Conservation (phyloP, 352 stramenopile species). For the Phytophthora tentaculata region DNA sequence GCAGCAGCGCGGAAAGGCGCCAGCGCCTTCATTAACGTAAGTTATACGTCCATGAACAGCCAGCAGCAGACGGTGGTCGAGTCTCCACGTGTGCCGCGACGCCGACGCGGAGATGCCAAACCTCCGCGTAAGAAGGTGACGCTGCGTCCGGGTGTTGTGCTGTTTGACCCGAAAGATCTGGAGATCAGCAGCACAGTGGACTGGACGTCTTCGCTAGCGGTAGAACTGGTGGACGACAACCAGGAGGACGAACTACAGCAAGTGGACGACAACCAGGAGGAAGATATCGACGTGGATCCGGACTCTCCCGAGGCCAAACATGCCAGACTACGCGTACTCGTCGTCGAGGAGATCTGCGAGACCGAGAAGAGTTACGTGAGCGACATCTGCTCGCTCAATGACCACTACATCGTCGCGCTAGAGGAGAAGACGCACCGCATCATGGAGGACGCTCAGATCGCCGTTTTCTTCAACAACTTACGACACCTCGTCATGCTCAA, state of each 20-base stretch:
- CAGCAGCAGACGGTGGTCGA: constrained; percentile 8
- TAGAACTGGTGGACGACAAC: constrained; percentile 36
- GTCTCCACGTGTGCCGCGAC: constrained; percentile 2
- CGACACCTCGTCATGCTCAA: constrained; percentile 86
- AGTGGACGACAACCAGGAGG: constrained; percentile 22
- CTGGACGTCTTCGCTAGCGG: constrained; percentile 26
- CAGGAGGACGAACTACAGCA: constrained; percentile 20
- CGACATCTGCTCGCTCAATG: constrained; percentile 76
- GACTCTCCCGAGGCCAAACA: constrained; percentile 30
- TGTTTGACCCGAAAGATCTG: constrained; percentile 63
- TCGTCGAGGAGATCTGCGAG: constrained; percentile 82
- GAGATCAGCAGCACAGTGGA: constrained; percentile 15
- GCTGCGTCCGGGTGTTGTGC: constrained; percentile 45
- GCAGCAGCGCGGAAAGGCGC: constrained; percentile 28
- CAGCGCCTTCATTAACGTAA: constrained; percentile 28
- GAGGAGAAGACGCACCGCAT: constrained; percentile 82
- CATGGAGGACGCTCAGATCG: constrained; percentile 85
- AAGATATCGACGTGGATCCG: constrained; percentile 23
- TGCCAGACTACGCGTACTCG: constrained; percentile 42
- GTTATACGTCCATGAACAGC: constrained; percentile 32
- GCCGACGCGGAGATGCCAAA: constrained; percentile 16
- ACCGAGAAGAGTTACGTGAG: constrained; percentile 82
- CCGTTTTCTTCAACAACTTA: constrained; percentile 89
- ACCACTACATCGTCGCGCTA: constrained; percentile 83
- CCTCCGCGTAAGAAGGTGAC: constrained; percentile 26